Conservation (phyloP, 2,329 filamentous ascomycete genomes). For the Cercospora brassicicola region DNA sequence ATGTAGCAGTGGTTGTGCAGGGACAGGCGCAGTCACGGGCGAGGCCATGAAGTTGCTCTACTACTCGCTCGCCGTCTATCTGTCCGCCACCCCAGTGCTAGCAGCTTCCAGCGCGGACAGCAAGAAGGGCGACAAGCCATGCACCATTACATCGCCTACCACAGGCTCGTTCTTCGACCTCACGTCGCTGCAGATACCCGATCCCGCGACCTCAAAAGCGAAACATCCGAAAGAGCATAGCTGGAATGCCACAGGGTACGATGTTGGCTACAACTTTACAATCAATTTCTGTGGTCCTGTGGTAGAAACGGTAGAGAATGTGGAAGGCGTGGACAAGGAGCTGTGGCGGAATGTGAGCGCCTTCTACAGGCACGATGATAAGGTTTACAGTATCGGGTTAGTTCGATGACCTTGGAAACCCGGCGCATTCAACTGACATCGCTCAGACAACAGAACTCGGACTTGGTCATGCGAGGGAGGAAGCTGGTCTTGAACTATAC, state of each 20-base stretch:
- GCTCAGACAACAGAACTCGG: conserved; percentile 55
- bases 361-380: conserved; percentile 67
- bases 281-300: conserved; percentile 78
- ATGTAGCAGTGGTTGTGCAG: neutral
- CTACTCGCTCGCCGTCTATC: conserved; percentile 38
- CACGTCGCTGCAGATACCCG: conserved; percentile 56
- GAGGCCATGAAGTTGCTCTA: conserved; percentile 37
- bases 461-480: conserved; percentile 62
- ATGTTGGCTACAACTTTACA: conserved; percentile 79
- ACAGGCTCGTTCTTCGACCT: conserved; percentile 65
- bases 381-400: conserved; percentile 73
- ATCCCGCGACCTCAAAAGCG: conserved; percentile 46
- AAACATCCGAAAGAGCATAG: conserved; percentile 60
- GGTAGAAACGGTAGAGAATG: conserved; percentile 55
- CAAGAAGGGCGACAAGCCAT: conserved; percentile 41
- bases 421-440: conserved; percentile 4
- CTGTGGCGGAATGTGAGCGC: conserved; percentile 74
- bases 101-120: conserved; percentile 39
- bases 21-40: neutral
- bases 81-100: conserved; percentile 35
- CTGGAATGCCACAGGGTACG: conserved; percentile 68
- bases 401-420: conserved; percentile 35
- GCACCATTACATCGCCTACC: conserved; percentile 62
- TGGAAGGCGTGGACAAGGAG: conserved; percentile 64
- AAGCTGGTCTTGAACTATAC: conserved; percentile 59